phyloP scores from a whole-genome alignment of 371 early-diverging fungal genomes.

The Dichotomocladium elegans region DNA sequence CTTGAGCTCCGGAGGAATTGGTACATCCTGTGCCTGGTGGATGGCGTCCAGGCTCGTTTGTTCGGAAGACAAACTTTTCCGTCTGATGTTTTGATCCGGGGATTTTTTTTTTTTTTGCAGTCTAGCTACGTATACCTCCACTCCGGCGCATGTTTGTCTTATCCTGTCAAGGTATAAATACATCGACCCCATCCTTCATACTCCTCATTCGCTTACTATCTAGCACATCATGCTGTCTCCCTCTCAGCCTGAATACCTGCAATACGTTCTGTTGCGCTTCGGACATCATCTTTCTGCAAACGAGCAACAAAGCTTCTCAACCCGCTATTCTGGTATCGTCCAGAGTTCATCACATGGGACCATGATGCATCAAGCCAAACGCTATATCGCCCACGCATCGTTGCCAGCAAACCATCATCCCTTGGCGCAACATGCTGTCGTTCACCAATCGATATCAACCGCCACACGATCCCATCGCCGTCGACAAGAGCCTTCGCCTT shows the following conservation, averaged over 20 bases:
- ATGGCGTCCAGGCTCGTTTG: too few species aligned
- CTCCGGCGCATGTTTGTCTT: too few species aligned
- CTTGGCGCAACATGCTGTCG: neutral
- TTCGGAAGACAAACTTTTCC: too few species aligned
- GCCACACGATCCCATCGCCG: neutral
- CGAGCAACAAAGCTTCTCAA: neutral
- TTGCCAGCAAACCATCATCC: neutral
- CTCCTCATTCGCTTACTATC: too few species aligned
- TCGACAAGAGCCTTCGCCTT: neutral
- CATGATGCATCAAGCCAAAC: neutral
- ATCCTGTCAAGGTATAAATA: too few species aligned
- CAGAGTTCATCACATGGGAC: slow-evolving; percentile 5
- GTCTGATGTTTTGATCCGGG: too few species aligned
- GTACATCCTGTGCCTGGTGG: too few species aligned
- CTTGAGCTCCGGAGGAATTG: too few species aligned
- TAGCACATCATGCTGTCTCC: too few species aligned
- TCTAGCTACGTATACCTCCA: too few species aligned
- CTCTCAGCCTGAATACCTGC: slow-evolving; percentile 3
- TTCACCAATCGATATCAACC: neutral
- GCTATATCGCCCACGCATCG: neutral
- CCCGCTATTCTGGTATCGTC: neutral
- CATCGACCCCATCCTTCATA: too few species aligned
- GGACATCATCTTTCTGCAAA: slow-evolving; percentile 6
- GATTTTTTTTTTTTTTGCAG: too few species aligned
- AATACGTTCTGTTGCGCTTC: slow-evolving; percentile 4